Evolutionary conservation across 345 rosid genomes (phyloP), one percentile per base, ranked within the genome.

Genomic region (Litchi chinensis): DNA sequence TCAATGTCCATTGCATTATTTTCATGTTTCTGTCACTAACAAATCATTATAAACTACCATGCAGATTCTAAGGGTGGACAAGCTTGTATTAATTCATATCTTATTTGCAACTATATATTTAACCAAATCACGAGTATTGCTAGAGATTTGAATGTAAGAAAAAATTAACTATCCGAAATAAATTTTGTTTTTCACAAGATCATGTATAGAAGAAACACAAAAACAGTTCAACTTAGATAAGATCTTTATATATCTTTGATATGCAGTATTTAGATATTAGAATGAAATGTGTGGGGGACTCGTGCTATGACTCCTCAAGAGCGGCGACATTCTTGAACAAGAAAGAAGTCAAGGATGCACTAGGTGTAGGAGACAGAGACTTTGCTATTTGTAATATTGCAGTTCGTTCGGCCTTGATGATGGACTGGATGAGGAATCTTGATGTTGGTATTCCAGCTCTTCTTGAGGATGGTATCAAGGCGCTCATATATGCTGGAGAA

Each of bases 251-350:
- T 40, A 21, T 70, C 56, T 82, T 77, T 69, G 40, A 26, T 78
- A 13, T 86, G 80, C 88, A 96, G 98, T 89, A 91, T 79, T 96
- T 91, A 66, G 99, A 96, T 76, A 28, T 94, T 18, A 87, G 99
- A 78, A 94, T 91, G 88, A 48, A 82, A 82, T 92, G 98, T 26
- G 85, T 79, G 41, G 94, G 93, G 2, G 37, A 60, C 22, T 52
- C 24, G 43, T 95, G 98, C 86, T 96, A 91, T 6, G 92, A 96
- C 74, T 90, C 91, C 89, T 92, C 95, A 1, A 82, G 70, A 48
- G 70, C 88, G 86, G 99, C 91, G 83, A 81, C 5, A 15, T 87
- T 94, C 77, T 85, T 93, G 63, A 90, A 90, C 81, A 62, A 84
- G 75, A 82, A 88, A 69, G 68, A 80, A 1, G 94, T 93, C 1